A percentile compares a stretch with the other conserved stretches of the same genome.
These are phyloP conservation scores for Zelonia costaricensis DNA, from an alignment of 208 protist genomes.

Conservation along the genomic window DNA sequence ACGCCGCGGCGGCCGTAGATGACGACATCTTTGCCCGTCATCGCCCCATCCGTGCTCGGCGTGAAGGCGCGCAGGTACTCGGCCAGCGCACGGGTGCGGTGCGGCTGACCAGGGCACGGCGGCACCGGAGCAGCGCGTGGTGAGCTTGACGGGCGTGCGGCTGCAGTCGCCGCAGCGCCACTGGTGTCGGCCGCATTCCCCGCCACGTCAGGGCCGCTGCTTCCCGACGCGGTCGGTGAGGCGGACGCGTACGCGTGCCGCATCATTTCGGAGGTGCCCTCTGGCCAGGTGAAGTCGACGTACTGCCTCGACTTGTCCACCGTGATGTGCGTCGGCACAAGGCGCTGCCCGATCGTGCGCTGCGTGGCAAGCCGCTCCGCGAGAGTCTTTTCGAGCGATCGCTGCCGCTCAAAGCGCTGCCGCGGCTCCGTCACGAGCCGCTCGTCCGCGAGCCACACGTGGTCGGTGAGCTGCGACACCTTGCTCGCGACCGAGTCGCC, in stretches of 20 bases:
- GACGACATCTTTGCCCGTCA: constrained; percentile 36
- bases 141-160: too few relatives aligned
- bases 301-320: constrained; percentile 63
- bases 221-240: too few relatives aligned
- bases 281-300: constrained; percentile 74
- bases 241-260: background rate
- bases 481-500: constrained; percentile 28
- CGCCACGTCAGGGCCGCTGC: too few relatives aligned
- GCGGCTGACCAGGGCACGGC: background rate
- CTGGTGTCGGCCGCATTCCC: background rate
- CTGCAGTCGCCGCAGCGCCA: background rate
- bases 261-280: constrained; percentile 25
- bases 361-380: constrained; percentile 67
- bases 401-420: constrained; percentile 38
- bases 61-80: constrained; percentile 87
- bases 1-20: constrained; percentile 85
- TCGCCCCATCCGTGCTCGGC: constrained; percentile 79
- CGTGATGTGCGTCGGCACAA: constrained; percentile 57
- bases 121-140: too few relatives aligned
- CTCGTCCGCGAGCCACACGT: constrained; percentile 34
- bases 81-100: constrained; percentile 61
- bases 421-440: constrained; percentile 75
- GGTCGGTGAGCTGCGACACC: constrained; percentile 19
- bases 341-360: constrained; percentile 38
- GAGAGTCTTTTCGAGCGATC: constrained; percentile 37